Percentiles rank a stretch among this genome's conserved stretches.
phyloP scores from a whole-genome alignment of 148 eudicot species.

The Rheum nobile region DNA sequence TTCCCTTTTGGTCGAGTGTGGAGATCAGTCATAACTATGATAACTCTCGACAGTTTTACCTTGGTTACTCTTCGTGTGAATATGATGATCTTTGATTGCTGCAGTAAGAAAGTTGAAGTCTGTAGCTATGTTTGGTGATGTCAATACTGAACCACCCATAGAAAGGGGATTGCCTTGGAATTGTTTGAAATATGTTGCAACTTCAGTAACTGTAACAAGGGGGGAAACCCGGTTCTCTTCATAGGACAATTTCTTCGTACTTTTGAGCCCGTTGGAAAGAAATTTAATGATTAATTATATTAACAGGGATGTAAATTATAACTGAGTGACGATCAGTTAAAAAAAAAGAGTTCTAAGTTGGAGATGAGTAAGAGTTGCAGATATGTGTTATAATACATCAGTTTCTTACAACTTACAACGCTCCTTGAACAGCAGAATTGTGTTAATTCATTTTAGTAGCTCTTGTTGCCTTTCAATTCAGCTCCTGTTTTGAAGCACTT shows the following conservation, averaged over 20 bases:
- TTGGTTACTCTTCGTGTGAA: constrained; percentile 3
- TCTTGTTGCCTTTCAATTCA: neutral
- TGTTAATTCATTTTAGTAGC: neutral
- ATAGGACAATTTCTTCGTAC: no score
- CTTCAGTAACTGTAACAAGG: neutral
- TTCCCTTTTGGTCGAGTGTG: neutral
- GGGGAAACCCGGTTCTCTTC: no score
- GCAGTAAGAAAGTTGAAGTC: neutral
- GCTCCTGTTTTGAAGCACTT: neutral
- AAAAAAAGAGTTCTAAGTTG: neutral
- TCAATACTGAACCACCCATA: neutral
- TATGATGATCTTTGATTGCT: neutral
- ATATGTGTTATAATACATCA: neutral
- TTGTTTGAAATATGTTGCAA: neutral
- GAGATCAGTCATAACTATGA: neutral
- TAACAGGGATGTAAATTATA: neutral
- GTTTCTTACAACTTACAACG: neutral
- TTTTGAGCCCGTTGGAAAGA: no score
- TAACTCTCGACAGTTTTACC: neutral
- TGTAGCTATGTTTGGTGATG: neutral
- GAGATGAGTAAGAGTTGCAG: neutral
- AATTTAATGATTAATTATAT: neutral
- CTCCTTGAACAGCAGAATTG: neutral
- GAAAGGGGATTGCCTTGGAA: neutral
- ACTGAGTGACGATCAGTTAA: neutral